Evolutionary conservation across 169 alveolate species (phyloP), one percentile per base, ranked within the genome.

Genomic region (Cyclospora cayetanensis): DNA sequence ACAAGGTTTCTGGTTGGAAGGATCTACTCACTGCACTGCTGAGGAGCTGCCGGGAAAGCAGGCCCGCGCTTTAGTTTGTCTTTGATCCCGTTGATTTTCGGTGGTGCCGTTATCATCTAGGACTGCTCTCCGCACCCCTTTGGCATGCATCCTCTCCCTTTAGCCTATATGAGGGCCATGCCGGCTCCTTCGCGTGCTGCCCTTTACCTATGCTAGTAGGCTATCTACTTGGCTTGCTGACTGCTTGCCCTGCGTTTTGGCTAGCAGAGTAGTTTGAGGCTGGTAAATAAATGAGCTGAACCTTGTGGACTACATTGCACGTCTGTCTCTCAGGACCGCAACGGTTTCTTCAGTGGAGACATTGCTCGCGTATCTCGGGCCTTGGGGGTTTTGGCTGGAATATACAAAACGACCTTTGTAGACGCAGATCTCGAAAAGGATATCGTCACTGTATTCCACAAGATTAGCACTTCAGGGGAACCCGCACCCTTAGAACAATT

Each of bases 401-500:
- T 83, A 18, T 83, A 83, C 43, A 60, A 60, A 12, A 83, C 91
- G 35, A 66, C 22, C 52, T 83, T 55, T 55, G n/a, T 68, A 1
- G 82, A 55, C 31, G 53, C n/a, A 12, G 91, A 83, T 1, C n/a
- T 55, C 31, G 66, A 83, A 29, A n/a, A 18, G 27, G 80, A 55
- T 9, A 83, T 63, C 29, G 34, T 25, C 1, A n/a, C 60, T 22
- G 82, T 83, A 4, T 63, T 83, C 20, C 35, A 22, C 7, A 72
- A 63, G 66, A 63, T 83, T 50, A 37, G 41, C n/a, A n/a, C n/a
- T 18, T 22, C 82, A 1, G 50, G 60, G 0, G 76, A 82, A 60
- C 90, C 90, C 15, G 90, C 90, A 1, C 90, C 90, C 41, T 60
- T 82, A 7, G 90, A 65, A 11, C 76, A 65, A 2, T 60, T 82